phyloP scores from a whole-genome alignment of 257 asterid species.

The Ehretia macrophylla region DNA sequence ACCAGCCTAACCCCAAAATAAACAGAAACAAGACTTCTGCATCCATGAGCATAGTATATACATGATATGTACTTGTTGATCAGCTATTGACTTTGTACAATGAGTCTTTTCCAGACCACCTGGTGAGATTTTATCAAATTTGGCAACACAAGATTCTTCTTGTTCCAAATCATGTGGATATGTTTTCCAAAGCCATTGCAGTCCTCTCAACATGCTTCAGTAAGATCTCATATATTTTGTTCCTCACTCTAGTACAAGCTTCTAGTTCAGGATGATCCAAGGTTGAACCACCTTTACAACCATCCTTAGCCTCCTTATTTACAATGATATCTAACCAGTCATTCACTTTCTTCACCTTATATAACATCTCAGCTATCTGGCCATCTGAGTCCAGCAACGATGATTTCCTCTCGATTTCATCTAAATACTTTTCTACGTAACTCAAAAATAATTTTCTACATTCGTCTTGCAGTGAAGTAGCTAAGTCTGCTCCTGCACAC shows the following conservation, averaged over 20 bases:
- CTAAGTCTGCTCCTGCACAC: constrained; percentile 30
- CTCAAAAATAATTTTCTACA: constrained; percentile 45
- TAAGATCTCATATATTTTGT: constrained; percentile 56
- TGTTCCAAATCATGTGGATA: background rate
- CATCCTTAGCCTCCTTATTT: constrained; percentile 35
- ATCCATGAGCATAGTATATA: too few species aligned
- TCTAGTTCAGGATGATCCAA: constrained; percentile 36
- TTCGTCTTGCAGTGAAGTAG: constrained; percentile 40
- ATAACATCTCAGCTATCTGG: constrained; percentile 45
- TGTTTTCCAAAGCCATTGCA: constrained; percentile 36
- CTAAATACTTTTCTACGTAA: constrained; percentile 47
- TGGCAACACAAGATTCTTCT: background rate
- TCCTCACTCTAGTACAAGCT: constrained; percentile 49
- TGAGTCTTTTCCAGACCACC: too few species aligned
- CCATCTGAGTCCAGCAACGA: constrained; percentile 27
- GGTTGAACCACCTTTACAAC: background rate
- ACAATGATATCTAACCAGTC: constrained; percentile 53
- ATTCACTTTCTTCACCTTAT: constrained; percentile 53
- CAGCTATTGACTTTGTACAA: too few species aligned
- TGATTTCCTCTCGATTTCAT: constrained; percentile 46
- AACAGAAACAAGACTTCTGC: too few species aligned
- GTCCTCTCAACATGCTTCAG: constrained; percentile 69
- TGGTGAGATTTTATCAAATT: too few species aligned
- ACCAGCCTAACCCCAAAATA: too few species aligned
- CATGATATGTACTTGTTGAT: too few species aligned